Evolutionary conservation across 2,329 filamentous ascomycete species (phyloP), one percentile per base, ranked within the genome.

Genomic region (Coniochaeta sp.): DNA sequence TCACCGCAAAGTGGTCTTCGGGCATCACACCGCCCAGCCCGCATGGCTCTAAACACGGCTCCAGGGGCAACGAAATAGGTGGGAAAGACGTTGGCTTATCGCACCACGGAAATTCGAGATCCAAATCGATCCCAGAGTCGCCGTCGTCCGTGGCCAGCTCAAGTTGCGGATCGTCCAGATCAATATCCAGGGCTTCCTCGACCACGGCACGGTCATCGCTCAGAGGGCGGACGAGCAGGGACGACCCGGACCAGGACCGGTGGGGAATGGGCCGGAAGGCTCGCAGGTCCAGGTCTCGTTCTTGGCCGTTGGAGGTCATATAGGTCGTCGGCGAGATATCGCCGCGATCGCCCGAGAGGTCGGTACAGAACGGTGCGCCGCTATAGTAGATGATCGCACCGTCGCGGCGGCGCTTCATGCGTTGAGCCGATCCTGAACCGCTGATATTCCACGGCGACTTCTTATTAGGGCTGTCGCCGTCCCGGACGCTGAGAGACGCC

Each of bases 331-430:
- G 77, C 0, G 78, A 80, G 1, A 72, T 62, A 24, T 80, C 79
- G 1, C 79, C 79, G 12, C 77, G 77, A 65, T 92, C 88, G 1
- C 88, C 87, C 17, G 87, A 90, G 3, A 95, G 74, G 70, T 96
- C 91, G 1, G 87, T 92, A 70, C 87, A 95, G 70, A 95, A 96
- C 0, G 84, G 84, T 1, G 89, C 88, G 28, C 89, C 89, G 62
- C 83, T 90, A 70, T 93, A 96, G 69, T 93, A 96, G 19, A 93
- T 91, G 65, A 96, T 89, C 1, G 89, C 86, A 9, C 90, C 91
- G 61, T 89, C 85, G 14, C 78, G 81, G 28, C 81, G 81, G 70
- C 81, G 84, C 64, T 75, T 80, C 63, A 74, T 78, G 67, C 68
- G 79, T 71, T 68, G 74, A 60, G 73, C 80, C 55, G 69, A 77